A percentile compares a stretch with the other conserved stretches of the same genome.
phyloP scores from a whole-genome alignment of 2,329 filamentous ascomycete species.

The Hirsutella rhossiliensis region DNA sequence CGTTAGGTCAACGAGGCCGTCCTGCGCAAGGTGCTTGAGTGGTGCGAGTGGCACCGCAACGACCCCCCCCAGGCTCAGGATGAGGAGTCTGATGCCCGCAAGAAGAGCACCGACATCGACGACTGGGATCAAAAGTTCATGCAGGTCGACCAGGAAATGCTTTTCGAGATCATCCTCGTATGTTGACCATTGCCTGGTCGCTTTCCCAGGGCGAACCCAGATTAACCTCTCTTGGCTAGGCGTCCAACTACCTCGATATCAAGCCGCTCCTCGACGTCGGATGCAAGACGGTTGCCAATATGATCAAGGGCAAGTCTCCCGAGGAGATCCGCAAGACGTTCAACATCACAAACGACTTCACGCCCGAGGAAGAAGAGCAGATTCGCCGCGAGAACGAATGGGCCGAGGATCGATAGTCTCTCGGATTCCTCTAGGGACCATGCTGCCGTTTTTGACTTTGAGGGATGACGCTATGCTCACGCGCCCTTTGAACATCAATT shows the following conservation, averaged over 20 bases:
- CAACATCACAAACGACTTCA: constrained; percentile 99
- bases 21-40: constrained; percentile 91
- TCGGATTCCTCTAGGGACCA: too few species aligned
- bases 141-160: constrained; percentile 99
- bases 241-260: constrained; percentile 97
- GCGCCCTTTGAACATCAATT: background rate
- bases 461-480: background rate
- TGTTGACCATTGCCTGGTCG: constrained; percentile 17
- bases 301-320: constrained; percentile 99
- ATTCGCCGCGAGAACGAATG: constrained; percentile 86
- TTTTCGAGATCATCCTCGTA: constrained; percentile 97
- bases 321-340: constrained; percentile 99
- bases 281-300: constrained; percentile 99
- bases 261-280: constrained; percentile 95
- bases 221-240: constrained; percentile 33
- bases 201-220: background rate
- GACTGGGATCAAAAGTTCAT: constrained; percentile 99
- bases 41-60: constrained; percentile 90
- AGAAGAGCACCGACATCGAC: constrained; percentile 98
- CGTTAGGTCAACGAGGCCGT: constrained; percentile 78
- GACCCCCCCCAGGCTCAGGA: constrained; percentile 75
- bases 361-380: constrained; percentile 96
- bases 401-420: constrained; percentile 64
- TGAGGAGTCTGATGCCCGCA: constrained; percentile 85
- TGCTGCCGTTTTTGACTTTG: background rate